phyloP scores from a whole-genome alignment of 768 basidiomycete genomes.

The Dioszegia aurantiaca region DNA sequence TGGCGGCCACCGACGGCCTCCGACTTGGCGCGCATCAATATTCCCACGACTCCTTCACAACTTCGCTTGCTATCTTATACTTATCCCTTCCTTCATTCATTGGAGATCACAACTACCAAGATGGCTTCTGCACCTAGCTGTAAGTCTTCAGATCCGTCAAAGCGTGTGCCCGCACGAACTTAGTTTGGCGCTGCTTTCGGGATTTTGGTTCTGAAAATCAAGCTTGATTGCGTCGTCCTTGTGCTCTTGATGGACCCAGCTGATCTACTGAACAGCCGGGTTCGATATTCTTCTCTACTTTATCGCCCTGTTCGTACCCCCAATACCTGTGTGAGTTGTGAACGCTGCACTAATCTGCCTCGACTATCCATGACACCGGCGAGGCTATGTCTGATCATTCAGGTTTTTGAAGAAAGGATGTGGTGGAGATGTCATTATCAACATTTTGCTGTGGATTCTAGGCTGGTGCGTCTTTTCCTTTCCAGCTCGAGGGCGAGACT shows the following conservation, averaged over 20 bases:
- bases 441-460: slow-evolving; percentile 12
- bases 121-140: slow-evolving; percentile 28
- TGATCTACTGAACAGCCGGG: slow-evolving; percentile 36
- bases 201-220: too few relatives aligned
- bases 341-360: too few relatives aligned
- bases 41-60: too few relatives aligned
- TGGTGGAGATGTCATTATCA: slow-evolving; percentile 8
- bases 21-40: too few relatives aligned
- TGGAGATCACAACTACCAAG: not conserved
- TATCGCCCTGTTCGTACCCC: slow-evolving; percentile 44
- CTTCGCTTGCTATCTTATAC: too few relatives aligned
- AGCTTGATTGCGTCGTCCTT: too few relatives aligned
- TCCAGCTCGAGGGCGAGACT: not conserved
- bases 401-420: slow-evolving; percentile 9
- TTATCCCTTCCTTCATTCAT: slow-evolving; percentile 3
- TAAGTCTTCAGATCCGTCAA: too few relatives aligned
- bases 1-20: too few relatives aligned
- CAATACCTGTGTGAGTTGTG: slow-evolving; percentile 40
- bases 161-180: too few relatives aligned
- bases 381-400: not conserved
- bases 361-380: not conserved
- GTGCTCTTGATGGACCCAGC: too few relatives aligned
- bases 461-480: slow-evolving; percentile 5
- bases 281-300: slow-evolving; percentile 54
- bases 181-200: too few relatives aligned